Percentiles rank a stretch among this genome's conserved stretches.
These are phyloP conservation scores for Drechslerella stenobrocha DNA, from an alignment of 2,329 filamentous ascomycete genomes.

Conservation along the genomic window DNA sequence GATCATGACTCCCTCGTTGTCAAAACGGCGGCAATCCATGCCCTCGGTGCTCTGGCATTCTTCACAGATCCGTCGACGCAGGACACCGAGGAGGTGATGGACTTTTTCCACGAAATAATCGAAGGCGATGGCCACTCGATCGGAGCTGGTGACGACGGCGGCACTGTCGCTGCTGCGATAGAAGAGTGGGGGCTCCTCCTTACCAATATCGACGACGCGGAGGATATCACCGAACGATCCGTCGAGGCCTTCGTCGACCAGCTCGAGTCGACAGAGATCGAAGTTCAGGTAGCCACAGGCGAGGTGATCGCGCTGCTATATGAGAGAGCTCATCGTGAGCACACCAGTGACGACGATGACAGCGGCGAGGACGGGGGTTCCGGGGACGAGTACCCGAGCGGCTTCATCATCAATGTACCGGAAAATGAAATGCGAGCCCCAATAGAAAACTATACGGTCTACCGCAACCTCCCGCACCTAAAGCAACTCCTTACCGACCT, in stretches of 20 bases:
- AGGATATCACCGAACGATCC: conserved; percentile 70
- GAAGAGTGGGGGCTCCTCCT: conserved; percentile 79
- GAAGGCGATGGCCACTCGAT: conserved; percentile 76
- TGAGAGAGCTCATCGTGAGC: conserved; percentile 68
- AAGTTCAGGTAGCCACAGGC: conserved; percentile 75
- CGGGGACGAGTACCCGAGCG: conserved; percentile 22
- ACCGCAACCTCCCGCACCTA: conserved; percentile 66
- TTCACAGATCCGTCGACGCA: conserved; percentile 74
- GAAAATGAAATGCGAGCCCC: conserved; percentile 19
- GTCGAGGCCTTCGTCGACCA: conserved; percentile 84
- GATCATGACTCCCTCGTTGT: conserved; percentile 67
- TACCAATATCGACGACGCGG: conserved; percentile 74
- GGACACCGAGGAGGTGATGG: conserved; percentile 71
- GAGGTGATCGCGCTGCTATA: conserved; percentile 81
- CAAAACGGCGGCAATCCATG: conserved; percentile 73
- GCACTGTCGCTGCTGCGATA: conserved; percentile 73
- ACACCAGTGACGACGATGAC: conserved; percentile 58
- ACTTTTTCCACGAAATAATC: conserved; percentile 74
- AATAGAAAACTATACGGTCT: conserved; percentile 69
- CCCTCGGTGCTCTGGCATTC: conserved; percentile 71
- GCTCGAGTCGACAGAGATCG: conserved; percentile 71
- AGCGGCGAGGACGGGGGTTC: conserved; percentile 56
- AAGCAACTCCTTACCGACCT: conserved; percentile 64
- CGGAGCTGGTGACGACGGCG: conserved; percentile 70
- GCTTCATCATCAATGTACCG: conserved; percentile 56